These are phyloP conservation scores for Pythium dissotocum DNA, from an alignment of 352 stramenopile genomes.

Conservation along the genomic window DNA sequence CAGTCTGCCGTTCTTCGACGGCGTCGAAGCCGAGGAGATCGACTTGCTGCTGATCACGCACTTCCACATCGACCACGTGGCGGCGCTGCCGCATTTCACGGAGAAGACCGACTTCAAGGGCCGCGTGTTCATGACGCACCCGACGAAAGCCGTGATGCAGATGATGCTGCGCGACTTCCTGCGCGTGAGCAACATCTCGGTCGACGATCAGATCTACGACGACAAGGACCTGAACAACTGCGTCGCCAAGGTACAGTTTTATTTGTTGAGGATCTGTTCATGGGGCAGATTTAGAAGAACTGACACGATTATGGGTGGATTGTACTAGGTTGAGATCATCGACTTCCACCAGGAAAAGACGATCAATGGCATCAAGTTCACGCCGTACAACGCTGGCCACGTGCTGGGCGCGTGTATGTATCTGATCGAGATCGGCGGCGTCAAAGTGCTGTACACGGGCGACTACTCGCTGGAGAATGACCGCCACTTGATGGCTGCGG, in stretches of 20 bases:
- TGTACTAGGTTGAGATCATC: conserved; percentile 93
- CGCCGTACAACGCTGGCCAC: conserved; percentile 98
- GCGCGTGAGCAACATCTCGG: conserved; percentile 92
- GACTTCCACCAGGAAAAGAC: conserved; percentile 98
- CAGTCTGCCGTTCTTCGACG: conserved; percentile 98
- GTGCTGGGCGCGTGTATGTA: conserved; percentile 99
- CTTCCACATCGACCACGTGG: conserved; percentile 99
- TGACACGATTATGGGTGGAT: background rate
- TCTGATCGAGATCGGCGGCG: conserved; percentile 97
- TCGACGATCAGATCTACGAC: conserved; percentile 93
- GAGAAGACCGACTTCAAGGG: conserved; percentile 98
- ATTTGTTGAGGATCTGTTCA: background rate
- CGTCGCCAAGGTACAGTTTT: conserved; percentile 82
- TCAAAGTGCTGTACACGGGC: conserved; percentile 98
- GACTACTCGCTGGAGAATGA: conserved; percentile 99
- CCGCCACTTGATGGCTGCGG: conserved; percentile 95
- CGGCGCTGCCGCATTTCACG: conserved; percentile 98
- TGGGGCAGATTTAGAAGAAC: background rate
- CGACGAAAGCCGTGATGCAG: conserved; percentile 98
- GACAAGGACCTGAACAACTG: conserved; percentile 96
- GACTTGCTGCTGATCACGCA: conserved; percentile 99
- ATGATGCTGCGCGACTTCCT: conserved; percentile 98
- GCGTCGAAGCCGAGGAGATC: conserved; percentile 93
- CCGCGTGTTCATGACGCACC: conserved; percentile 99
- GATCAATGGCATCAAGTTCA: conserved; percentile 98